Evolutionary conservation across 352 stramenopile species (phyloP), one percentile per base, ranked within the genome.

Genomic region (Globisporangium polare): DNA sequence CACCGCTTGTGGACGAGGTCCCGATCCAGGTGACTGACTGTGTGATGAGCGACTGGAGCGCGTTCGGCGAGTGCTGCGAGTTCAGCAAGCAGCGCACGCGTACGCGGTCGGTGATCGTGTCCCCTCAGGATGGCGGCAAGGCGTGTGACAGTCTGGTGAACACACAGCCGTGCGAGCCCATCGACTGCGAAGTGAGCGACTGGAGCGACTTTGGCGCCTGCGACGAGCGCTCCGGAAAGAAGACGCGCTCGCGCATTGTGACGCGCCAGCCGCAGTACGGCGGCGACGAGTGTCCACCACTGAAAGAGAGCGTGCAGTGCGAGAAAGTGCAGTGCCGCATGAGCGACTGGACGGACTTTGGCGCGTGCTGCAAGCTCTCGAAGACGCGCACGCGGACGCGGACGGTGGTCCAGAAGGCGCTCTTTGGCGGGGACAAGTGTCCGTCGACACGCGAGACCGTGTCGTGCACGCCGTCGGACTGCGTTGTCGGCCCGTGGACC

Each of bases 141-240:
- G 53, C 66, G n/a, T 91, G 82, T 41, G 66, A 53, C 15, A 52
- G 69, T 0, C 33, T 89, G 37, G 62, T 53, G 0, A 68, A 90
- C 2, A 58, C 53, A 0, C 51, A 69, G 6, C 42, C 69, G 7
- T 91, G 82, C 42, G 70, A 73, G 26, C 58, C 72, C 12, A 63
- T 86, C 0, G 51, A 78, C 20, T 91, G 80, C 46, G 59, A 74
- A 58, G 69, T 88, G 4, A 76, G 65, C 15, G 56, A 78, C n/a
- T 91, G 78, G 82, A 72, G 63, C 9, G 68, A 72, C 0, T 89
- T 73, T 47, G 66, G 72, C 5, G 41, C 68, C 1, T 91, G 81
- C 53, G 72, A 75, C 0, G 57, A 63, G 9, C 39, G 62, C 18
- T 77, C 74, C 0, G 71, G 75, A 0, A 69, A 75, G 42, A 78